Base-by-base conservation (phyloP, 805 yeast species). In the Ogataea nonfermentans region DNA sequence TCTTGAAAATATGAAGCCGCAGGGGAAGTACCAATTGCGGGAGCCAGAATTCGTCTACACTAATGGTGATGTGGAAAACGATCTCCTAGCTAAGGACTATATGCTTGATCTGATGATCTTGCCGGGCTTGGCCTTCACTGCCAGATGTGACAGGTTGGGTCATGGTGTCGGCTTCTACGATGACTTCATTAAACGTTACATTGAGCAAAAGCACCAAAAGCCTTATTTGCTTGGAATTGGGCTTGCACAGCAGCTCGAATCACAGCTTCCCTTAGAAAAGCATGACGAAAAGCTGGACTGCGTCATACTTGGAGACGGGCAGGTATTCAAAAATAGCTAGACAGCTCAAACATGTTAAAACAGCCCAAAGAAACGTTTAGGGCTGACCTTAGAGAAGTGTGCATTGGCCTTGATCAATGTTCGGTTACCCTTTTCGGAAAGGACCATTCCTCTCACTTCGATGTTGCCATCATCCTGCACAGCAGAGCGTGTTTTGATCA, bases 101-200 rank as follows among this genome's bases (percentile, higher is more conserved):
- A 39, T 35, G 22, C 62, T 91, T 15, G 97, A 91, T 50, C 52
- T 91, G 8, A 65, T 91, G 6, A 62, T 91, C 6, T 69, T 91
- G 0, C 98, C 98, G 0, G 97, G 95, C 0, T 81, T 91, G 2
- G 96, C 86, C 1, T 90, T 86, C 59, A 73, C 85, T 1, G 48
- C 19, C 4, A 42, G 43, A 1, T 62, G 68, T 12, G 41, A 48
- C 23, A 59, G 99, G 38, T 57, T 91, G 37, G 99, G 99, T 1
- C 95, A 88, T 57, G 99, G 99, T 1, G 91, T 81, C 4, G 99
- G 97, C 0, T 89, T 77, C 59, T 91, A 93, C 59, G 99, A 91
- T 58, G 87, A 82, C 51, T 84, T 70, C 52, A 71, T 84, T 29
- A 64, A 69, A 32, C 63, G 83, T 35, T 78, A 78, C 49, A 16